phyloP scores from a whole-genome alignment of 2,329 filamentous ascomycete species.

The Ophiocordyceps camponoti-saundersi region DNA sequence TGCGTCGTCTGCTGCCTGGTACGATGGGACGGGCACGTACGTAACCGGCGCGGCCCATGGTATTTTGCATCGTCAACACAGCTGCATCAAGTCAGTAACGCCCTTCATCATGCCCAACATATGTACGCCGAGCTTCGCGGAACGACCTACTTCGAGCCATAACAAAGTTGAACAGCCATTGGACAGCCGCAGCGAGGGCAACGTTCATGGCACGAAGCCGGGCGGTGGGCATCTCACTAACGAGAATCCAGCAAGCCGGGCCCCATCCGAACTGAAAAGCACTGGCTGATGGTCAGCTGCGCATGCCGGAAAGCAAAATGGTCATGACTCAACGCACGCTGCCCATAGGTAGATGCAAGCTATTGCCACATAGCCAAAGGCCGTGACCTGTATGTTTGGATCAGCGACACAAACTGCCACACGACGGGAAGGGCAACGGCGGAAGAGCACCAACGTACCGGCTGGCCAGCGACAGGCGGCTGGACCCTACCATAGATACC shows the following conservation, averaged over 20 bases:
- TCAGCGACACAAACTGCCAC: not conserved
- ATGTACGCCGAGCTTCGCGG: not conserved
- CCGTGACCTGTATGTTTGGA: conserved; percentile 25
- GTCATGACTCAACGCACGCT: conserved; percentile 14
- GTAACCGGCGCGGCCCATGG: conserved; percentile 23
- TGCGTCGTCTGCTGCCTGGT: not conserved
- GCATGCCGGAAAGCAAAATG: not conserved
- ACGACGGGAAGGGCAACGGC: not conserved
- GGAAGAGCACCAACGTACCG: conserved; percentile 14
- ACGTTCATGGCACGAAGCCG: conserved; percentile 51
- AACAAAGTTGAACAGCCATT: conserved; percentile 62
- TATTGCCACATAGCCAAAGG: conserved; percentile 53
- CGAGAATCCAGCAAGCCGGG: conserved; percentile 56
- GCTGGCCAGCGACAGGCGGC: conserved; percentile 33
- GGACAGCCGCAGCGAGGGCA: conserved; percentile 48
- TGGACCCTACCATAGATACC: conserved; percentile 51
- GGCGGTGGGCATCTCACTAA: conserved; percentile 50
- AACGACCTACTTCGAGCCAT: conserved; percentile 35
- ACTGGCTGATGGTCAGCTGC: conserved; percentile 8
- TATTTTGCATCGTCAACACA: conserved; percentile 50
- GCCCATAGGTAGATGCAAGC: conserved; percentile 60
- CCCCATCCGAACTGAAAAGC: conserved; percentile 59
- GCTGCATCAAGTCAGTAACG: conserved; percentile 11
- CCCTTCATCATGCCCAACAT: not conserved
- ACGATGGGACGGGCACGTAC: conserved; percentile 10